Evolutionary conservation across 148 eudicot species (phyloP), one percentile per base, ranked within the genome.

Genomic region (Vaccinium darrowii): DNA sequence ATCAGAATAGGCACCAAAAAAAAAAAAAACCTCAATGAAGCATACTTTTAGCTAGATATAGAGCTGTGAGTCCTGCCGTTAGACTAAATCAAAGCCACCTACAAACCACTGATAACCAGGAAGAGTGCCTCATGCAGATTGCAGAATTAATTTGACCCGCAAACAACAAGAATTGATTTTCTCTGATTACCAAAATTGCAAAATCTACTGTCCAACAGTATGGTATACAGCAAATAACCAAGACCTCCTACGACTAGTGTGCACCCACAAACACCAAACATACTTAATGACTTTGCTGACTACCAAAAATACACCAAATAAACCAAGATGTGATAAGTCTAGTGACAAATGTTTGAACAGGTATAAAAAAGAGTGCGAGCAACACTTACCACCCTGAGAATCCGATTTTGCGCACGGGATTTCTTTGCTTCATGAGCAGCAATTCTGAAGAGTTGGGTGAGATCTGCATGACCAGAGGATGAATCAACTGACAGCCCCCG

Each of bases 361-460:
- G 51, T 49, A 79, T n/a, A 39, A 18, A 52, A 27, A 84, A 49
- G 12, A 30, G 8, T 52, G 25, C 33, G 69, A 52, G 54, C 36
- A 76, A 50, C 33, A 84, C 94, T 92, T 62, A 96, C 99, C 93
- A 96, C 98, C 88, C 99, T 91, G 76, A 96, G 81, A 76, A 92
- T 90, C 47, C 98, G 90, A 82, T 92, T 92, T 36, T 91, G 98
- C 27, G 93, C 90, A 83, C 93, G 95, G 33, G 99, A 94, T 77
- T 94, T 94, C 83, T 91, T 94, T 25, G 98, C 97, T 94, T 96
- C 97, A 85, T 95, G 97, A 81, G 92, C 90, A 78, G 99, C 99
- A 60, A 92, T 87, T 27, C 91, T 90, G 77, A 96, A 92, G 71
- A 96, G 91, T 49, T 90, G 94, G 73, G 98, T 92, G 82, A 96